These are phyloP conservation scores for Pterulicium gracile DNA, from an alignment of 1,284 basidiomycete species.

Conservation along the genomic window DNA sequence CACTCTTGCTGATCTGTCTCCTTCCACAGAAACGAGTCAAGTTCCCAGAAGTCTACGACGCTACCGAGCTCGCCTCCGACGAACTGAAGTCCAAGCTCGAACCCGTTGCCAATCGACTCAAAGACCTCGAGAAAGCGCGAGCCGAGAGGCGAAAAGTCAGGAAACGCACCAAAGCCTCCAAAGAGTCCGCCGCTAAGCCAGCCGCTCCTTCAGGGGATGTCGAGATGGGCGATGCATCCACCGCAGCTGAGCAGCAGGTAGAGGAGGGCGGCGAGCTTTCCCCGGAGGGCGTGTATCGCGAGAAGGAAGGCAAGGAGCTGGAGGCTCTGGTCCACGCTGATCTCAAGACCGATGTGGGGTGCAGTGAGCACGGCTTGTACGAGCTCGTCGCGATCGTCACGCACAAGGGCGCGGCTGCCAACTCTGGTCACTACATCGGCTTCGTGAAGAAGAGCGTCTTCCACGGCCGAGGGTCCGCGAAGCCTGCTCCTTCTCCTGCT, in stretches of 20 bases:
- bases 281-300: conserved; percentile 48
- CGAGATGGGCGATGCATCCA: conserved; percentile 27
- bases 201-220: conserved; percentile 23
- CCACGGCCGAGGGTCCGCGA: conserved; percentile 22
- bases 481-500: conserved; percentile 10
- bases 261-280: conserved; percentile 31
- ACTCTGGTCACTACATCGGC: conserved; percentile 89
- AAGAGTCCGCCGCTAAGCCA: conserved; percentile 15
- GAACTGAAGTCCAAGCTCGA: conserved; percentile 66
- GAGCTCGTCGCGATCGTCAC: conserved; percentile 89
- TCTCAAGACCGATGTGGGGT: conserved; percentile 59
- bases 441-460: conserved; percentile 75
- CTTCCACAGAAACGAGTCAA: conserved; percentile 54
- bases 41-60: conserved; percentile 84
- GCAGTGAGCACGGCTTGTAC: conserved; percentile 70
- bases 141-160: conserved; percentile 77
- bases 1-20: neutral
- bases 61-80: conserved; percentile 72
- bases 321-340: conserved; percentile 52
- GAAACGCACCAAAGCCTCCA: conserved; percentile 54
- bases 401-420: conserved; percentile 93
- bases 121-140: conserved; percentile 77
- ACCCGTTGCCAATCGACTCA: conserved; percentile 64
- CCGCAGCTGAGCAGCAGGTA: conserved; percentile 8
- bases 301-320: conserved; percentile 56